Evolutionary conservation across 257 asterid species (phyloP), one percentile per base, ranked within the genome.

Genomic region (Penstemon newberryi): DNA sequence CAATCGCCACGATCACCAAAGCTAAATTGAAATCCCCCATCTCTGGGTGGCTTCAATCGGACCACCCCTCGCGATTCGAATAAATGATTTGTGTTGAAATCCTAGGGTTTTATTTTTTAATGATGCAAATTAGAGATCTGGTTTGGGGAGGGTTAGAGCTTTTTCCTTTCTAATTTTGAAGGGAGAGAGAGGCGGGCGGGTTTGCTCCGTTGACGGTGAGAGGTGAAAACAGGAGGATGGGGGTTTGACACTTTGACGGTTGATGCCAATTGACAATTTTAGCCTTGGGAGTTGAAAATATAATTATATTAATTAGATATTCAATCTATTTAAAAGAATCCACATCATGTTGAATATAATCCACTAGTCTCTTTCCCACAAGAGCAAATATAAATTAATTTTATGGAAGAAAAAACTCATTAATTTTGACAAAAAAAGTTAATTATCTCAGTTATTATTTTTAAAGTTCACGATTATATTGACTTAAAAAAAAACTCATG

Each of bases 21-120:
- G 97, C 97, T 61, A 94, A 70, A 80, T 91, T 94, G 93, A 94
- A 94, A 89, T 94, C 97, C 79, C 96, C 97, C 99, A 94, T 94
- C 73, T 71, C 62, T 70, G 80, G 79, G 60, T 71, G 77, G 77
- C 70, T 5, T 11, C 55, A 58, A 79, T 25, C 58, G 63, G 74
- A 65, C 65, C 76, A 37, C 74, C 77, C 60, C 79, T 58, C 69
- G 71, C 77, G 72, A 71, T 76, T 61, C 70, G 76, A 66, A 76
- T 51, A 81, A 76, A 71, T 66, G 7, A 9, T 49, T 3, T 5
- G 79, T 59, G 42, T 58, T 62, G 57, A 53, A 52, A 11, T 37
- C 18, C 55, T 58, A 57, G 66, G 75, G 65, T 36, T 65, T 71
- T 40, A 67, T 25, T 25, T 36, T 42, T 66, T 49, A 46, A 45